Conservation (phyloP, 1,284 basidiomycete genomes). For the Puccinia coronata region DNA sequence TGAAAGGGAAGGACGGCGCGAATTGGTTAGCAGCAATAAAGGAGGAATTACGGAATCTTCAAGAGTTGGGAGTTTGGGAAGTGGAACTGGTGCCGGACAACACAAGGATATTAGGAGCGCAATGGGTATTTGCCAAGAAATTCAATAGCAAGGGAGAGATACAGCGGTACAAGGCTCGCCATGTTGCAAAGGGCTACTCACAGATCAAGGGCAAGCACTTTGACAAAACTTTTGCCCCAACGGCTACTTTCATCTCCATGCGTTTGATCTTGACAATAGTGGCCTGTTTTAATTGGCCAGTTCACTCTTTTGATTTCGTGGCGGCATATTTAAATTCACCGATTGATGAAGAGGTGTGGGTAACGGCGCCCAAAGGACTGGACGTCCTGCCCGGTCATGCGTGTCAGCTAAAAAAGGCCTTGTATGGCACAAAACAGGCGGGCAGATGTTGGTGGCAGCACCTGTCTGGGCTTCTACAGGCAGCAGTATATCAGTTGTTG, state of each 20-base stretch:
- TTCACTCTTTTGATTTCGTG: slow-evolving; percentile 9
- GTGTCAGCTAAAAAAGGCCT: background rate
- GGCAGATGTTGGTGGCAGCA: slow-evolving; percentile 29
- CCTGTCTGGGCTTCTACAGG: background rate
- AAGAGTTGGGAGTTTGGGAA: slow-evolving; percentile 18
- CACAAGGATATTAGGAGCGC: background rate
- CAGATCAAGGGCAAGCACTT: background rate
- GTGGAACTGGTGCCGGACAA: background rate
- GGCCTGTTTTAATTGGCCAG: background rate
- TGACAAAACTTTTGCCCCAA: slow-evolving; percentile 27
- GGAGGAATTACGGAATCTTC: slow-evolving; percentile 13
- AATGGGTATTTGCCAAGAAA: slow-evolving; percentile 16
- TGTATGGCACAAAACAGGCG: slow-evolving; percentile 29
- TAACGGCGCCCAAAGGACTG: background rate
- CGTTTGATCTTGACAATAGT: slow-evolving; percentile 19
- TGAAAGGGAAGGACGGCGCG: background rate
- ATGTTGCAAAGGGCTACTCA: slow-evolving; percentile 12
- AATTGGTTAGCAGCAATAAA: background rate
- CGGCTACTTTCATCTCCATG: slow-evolving; percentile 17
- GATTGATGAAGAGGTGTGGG: slow-evolving; percentile 9
- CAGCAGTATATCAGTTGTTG: background rate
- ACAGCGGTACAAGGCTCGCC: background rate
- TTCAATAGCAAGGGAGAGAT: background rate
- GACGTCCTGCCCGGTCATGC: background rate
- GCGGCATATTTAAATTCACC: background rate